Conservation (phyloP, 2,329 filamentous ascomycete genomes). For the Myriosclerotinia curreyana region DNA sequence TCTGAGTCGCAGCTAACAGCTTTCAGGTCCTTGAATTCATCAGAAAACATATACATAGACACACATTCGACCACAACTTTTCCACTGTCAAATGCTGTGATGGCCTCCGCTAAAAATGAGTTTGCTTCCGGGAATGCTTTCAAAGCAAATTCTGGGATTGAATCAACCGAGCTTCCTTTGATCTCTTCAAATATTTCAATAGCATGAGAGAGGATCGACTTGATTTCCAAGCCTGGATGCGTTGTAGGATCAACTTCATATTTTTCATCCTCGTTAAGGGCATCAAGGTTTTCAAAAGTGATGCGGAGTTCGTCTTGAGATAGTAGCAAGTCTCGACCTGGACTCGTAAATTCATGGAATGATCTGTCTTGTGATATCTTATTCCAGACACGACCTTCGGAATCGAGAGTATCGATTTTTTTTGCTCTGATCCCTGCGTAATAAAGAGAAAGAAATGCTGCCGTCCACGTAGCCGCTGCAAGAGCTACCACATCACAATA, state of each 20-base stretch:
- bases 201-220: slow-evolving; percentile 18
- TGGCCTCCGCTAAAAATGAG: slow-evolving; percentile 36
- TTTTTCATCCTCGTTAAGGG: slow-evolving; percentile 17
- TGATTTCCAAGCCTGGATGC: slow-evolving; percentile 18
- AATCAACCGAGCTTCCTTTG: slow-evolving; percentile 19
- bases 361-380: slow-evolving; percentile 17
- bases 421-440: slow-evolving; percentile 19
- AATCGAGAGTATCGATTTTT: slow-evolving; percentile 3
- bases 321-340: slow-evolving; percentile 17
- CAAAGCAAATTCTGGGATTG: slow-evolving; percentile 28
- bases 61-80: slow-evolving; percentile 32
- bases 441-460: slow-evolving; percentile 41
- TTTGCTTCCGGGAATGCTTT: slow-evolving; percentile 47
- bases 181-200: slow-evolving; percentile 14
- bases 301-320: slow-evolving; percentile 21
- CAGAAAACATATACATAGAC: slow-evolving; percentile 26
- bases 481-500: slow-evolving; percentile 50
- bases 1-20: slow-evolving; percentile 29
- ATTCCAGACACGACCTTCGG: slow-evolving; percentile 9
- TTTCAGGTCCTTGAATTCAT: slow-evolving; percentile 25
- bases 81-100: slow-evolving; percentile 29
- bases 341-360: slow-evolving; percentile 20
- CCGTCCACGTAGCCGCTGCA: slow-evolving; percentile 50
- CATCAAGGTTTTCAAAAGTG: slow-evolving; percentile 15
- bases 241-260: slow-evolving; percentile 16